These are phyloP conservation scores for Mycena venus DNA, from an alignment of 768 basidiomycete genomes.

Conservation along the genomic window DNA sequence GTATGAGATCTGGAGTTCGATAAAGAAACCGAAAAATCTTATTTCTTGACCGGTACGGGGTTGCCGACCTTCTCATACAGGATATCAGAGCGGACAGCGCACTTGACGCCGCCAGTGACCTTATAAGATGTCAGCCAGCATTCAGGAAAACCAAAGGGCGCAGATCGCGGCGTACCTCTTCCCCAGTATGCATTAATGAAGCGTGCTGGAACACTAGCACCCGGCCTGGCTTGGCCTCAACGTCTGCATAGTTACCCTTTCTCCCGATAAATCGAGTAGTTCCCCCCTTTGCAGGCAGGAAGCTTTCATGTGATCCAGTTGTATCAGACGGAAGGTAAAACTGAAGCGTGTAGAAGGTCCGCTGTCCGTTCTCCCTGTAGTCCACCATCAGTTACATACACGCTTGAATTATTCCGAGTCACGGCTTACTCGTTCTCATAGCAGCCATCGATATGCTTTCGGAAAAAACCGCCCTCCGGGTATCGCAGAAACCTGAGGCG, in stretches of 20 bases:
- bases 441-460: slow-evolving; percentile 6
- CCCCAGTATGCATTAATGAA: slow-evolving; percentile 25
- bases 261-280: slow-evolving; percentile 23
- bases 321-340: slow-evolving; percentile 32
- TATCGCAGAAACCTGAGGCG: slow-evolving; percentile 31
- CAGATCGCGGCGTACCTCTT: slow-evolving; percentile 11
- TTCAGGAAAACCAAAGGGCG: neutral
- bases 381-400: neutral
- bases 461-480: slow-evolving; percentile 23
- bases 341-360: slow-evolving; percentile 33
- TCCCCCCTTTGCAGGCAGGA: slow-evolving; percentile 15
- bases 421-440: slow-evolving; percentile 22
- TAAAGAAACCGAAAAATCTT: too few relatives aligned
- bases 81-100: slow-evolving; percentile 27
- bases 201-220: slow-evolving; percentile 33
- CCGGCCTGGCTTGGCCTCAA: slow-evolving; percentile 17
- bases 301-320: slow-evolving; percentile 26
- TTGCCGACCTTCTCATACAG: slow-evolving; percentile 26
- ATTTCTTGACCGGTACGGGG: neutral
- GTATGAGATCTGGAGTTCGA: too few relatives aligned
- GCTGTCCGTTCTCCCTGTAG: slow-evolving; percentile 20
- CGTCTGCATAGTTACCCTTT: slow-evolving; percentile 19
- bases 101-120: slow-evolving; percentile 28
- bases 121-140: neutral
- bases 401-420: neutral